Conservation (phyloP, 306 rosid species). For the Herpetospermum pedunculosum region DNA sequence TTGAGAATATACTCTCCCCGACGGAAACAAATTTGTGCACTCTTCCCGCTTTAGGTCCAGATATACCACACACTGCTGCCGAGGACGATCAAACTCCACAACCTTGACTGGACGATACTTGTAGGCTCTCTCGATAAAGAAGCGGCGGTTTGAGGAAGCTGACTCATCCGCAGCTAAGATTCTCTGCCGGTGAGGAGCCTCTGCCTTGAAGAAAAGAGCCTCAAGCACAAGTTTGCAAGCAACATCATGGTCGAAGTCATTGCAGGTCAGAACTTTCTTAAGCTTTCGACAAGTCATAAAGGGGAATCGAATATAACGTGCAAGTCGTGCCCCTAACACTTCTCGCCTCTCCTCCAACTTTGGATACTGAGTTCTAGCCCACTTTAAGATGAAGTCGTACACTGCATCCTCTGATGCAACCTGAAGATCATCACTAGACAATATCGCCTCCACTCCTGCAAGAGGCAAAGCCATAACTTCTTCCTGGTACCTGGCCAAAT, state of each 20-base stretch:
- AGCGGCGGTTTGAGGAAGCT: conserved; percentile 44
- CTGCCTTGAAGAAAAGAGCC: conserved; percentile 87
- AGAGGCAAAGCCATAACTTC: conserved; percentile 87
- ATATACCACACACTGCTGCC: conserved; percentile 90
- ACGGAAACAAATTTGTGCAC: conserved; percentile 62
- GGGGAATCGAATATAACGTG: conserved; percentile 79
- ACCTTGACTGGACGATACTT: conserved; percentile 97
- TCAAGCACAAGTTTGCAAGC: conserved; percentile 83
- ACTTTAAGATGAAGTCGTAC: conserved; percentile 81
- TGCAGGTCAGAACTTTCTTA: conserved; percentile 76
- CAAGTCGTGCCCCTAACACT: conserved; percentile 56
- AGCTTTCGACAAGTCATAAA: conserved; percentile 87
- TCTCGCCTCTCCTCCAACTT: conserved; percentile 78
- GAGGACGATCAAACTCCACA: conserved; percentile 86
- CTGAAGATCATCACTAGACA: conserved; percentile 87
- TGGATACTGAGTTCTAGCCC: conserved; percentile 61
- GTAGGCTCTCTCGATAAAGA: conserved; percentile 81
- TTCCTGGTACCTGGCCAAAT: conserved; percentile 60
- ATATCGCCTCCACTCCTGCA: conserved; percentile 82
- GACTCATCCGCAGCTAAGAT: conserved; percentile 68
- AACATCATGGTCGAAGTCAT: conserved; percentile 76
- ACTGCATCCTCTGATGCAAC: conserved; percentile 97
- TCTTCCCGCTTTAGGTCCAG: conserved; percentile 91
- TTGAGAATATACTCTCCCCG: conserved; percentile 94
- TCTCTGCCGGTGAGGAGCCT: conserved; percentile 88